A percentile compares a stretch with the other conserved stretches of the same genome.
Conservation (phyloP, 2,329 filamentous ascomycete genomes). For the Fusarium compactum region DNA sequence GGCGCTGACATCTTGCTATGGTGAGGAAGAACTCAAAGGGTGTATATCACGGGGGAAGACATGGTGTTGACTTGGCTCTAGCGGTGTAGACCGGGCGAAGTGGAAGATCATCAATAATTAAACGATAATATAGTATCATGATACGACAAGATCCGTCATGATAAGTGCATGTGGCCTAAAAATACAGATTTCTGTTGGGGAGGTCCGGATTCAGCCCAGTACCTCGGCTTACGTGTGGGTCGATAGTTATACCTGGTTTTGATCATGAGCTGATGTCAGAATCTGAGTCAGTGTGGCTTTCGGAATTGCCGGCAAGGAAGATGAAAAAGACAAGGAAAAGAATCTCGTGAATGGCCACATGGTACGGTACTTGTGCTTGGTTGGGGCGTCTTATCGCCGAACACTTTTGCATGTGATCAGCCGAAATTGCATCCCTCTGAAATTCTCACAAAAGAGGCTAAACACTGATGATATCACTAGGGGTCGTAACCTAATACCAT, state of each 20-base stretch:
- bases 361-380: neutral
- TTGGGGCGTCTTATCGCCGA: neutral
- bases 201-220: neutral
- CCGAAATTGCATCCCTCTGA: neutral
- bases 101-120: neutral
- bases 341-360: neutral
- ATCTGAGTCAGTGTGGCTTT: neutral
- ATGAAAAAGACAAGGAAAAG: neutral
- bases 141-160: neutral
- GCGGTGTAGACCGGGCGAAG: neutral
- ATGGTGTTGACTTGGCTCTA: neutral
- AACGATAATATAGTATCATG: neutral
- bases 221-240: constrained; percentile 29
- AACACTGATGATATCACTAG: neutral
- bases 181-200: neutral
- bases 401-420: constrained; percentile 20
- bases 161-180: neutral
- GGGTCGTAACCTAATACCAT: accelerated
- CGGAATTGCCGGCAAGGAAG: constrained; percentile 2
- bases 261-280: constrained; percentile 20
- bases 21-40: neutral
- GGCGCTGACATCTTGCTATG: neutral
- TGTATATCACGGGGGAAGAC: neutral
- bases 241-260: neutral
- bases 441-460: neutral